Base-by-base conservation (phyloP, 1,284 basidiomycete species). In the Fomitopsis schrenkii region DNA sequence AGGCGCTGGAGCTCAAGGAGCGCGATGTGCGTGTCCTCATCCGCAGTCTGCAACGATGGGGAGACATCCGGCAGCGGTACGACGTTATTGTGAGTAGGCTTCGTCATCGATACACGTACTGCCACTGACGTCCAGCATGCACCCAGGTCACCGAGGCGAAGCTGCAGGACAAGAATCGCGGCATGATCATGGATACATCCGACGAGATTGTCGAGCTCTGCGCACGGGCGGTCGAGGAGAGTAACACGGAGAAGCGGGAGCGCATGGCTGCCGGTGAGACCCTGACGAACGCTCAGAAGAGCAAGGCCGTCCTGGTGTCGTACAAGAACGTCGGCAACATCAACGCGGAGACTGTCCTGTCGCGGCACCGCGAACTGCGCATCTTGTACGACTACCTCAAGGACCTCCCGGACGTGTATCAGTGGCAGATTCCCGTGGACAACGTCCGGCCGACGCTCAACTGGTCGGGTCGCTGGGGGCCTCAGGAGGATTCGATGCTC, bases 281-380 rank as follows among this genome's bases (percentile, higher is more conserved):
- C 0, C 76, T 93, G 66, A 90, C 88, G 19, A 92, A 92, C 67
- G 90, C 90, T 10, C 90, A 93, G 77, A 94, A 95, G 77, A 94
- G 92, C 81, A 98, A 98, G 75, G 97, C 97, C 0, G 93, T 98
- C 55, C 84, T 98, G 45, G 91, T 98, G 67, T 88, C 90, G 15
- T 98, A 91, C 80, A 87, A 92, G 62, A 90, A 90, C 59, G 94
- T 98, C 60, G 84, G 89, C 61, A 94, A 94, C 69, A 95, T 99
- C 81, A 99, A 99, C 73, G 97, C 97, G 19, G 97, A 98, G 75
- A 99, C 97, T 0, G 91, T 98, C 44, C 84, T 98, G 57, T 93
- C 93, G 19, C 87, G 97, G 41, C 83, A 94, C 74, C 90, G 92
- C 57, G 96, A 98, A 74, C 85, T 99, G 59, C 90, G 90, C 63